These are phyloP conservation scores for Diatrype stigma DNA, from an alignment of 2,329 filamentous ascomycete genomes.

Conservation along the genomic window DNA sequence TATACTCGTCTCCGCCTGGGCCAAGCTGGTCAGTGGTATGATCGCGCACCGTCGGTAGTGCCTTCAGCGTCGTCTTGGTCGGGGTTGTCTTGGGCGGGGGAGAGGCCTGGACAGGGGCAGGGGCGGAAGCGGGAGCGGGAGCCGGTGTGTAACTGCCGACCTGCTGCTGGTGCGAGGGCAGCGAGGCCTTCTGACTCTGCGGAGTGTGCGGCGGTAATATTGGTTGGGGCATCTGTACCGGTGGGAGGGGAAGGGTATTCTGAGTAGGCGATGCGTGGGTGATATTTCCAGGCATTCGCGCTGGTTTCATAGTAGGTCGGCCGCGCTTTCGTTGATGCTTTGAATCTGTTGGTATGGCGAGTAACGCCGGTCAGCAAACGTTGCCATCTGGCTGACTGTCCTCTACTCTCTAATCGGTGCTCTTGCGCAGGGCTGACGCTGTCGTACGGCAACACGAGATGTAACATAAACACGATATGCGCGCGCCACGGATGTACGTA, in stretches of 20 bases:
- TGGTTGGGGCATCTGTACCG: conserved; percentile 31
- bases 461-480: conserved; percentile 16
- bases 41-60: conserved; percentile 89
- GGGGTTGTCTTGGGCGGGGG: conserved; percentile 76
- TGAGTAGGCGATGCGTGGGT: conserved; percentile 56
- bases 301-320: conserved; percentile 59
- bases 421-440: conserved; percentile 23
- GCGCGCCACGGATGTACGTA: conserved; percentile 7
- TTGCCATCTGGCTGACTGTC: conserved; percentile 3
- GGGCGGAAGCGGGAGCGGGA: conserved; percentile 23
- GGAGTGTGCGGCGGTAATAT: conserved; percentile 49
- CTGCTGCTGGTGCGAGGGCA: conserved; percentile 36
- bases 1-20: conserved; percentile 85
- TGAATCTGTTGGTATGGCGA: conserved; percentile 37
- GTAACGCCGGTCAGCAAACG: conserved; percentile 15
- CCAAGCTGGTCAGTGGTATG: conserved; percentile 96
- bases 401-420: not conserved
- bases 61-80: conserved; percentile 82
- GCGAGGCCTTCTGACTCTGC: conserved; percentile 44
- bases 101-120: conserved; percentile 46
- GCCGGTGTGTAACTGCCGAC: conserved; percentile 35
- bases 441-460: conserved; percentile 25
- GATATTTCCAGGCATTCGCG: conserved; percentile 43
- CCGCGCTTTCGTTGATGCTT: conserved; percentile 54
- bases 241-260: conserved; percentile 43